A percentile compares a stretch with the other conserved stretches of the same genome.
These are phyloP conservation scores for Postia placenta DNA, from an alignment of 768 basidiomycete species.

Conservation along the genomic window DNA sequence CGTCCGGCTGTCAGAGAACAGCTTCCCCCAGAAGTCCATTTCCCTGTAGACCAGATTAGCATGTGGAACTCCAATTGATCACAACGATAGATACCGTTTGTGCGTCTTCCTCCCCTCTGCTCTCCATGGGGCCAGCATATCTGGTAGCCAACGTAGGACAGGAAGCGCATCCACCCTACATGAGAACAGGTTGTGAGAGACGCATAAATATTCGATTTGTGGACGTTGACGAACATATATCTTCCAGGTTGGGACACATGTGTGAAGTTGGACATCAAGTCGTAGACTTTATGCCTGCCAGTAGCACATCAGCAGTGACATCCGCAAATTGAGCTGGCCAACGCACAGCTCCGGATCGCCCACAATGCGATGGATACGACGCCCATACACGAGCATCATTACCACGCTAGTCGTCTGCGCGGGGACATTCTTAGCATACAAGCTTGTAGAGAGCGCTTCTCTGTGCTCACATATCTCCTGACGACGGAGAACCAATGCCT, in stretches of 20 bases:
- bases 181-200: background rate
- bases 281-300: constrained; percentile 21
- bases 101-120: constrained; percentile 20
- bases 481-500: constrained; percentile 25
- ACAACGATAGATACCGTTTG: constrained; percentile 15
- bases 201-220: no score
- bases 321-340: background rate
- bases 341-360: constrained; percentile 3
- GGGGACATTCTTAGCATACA: background rate
- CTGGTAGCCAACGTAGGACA: constrained; percentile 21
- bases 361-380: background rate
- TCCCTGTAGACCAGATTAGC: background rate
- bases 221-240: constrained; percentile 20
- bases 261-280: constrained; percentile 21
- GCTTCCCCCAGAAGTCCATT: constrained; percentile 3
- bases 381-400: constrained; percentile 1
- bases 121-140: constrained; percentile 22
- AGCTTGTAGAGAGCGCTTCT: background rate
- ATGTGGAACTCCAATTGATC: background rate
- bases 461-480: constrained; percentile 21
- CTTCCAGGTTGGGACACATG: constrained; percentile 22
- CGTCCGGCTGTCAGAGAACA: background rate
- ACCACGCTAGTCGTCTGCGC: constrained; percentile 1
- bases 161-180: constrained; percentile 18
- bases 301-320: background rate